phyloP scores from a whole-genome alignment of 2,329 filamentous ascomycete species.

The Phaeosphaeria sp. region DNA sequence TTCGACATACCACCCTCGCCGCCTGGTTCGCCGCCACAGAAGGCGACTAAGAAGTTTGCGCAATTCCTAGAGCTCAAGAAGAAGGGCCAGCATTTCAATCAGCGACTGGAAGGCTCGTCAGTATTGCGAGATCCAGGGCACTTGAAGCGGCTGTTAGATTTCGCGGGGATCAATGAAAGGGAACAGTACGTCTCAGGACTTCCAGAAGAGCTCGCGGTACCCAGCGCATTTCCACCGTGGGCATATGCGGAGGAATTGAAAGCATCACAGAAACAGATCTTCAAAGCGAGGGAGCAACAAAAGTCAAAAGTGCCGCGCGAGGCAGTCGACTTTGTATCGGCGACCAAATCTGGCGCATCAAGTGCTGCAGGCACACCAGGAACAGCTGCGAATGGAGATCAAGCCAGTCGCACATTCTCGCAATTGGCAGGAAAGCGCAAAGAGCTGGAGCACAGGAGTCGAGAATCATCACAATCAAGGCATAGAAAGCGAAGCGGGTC shows the following conservation, averaged over 20 bases:
- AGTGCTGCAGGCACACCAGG: constrained; percentile 33
- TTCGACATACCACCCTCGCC: constrained; percentile 78
- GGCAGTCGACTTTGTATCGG: constrained; percentile 44
- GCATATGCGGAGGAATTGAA: constrained; percentile 53
- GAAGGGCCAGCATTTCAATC: constrained; percentile 79
- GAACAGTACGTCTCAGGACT: constrained; percentile 72
- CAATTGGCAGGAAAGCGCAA: constrained; percentile 36
- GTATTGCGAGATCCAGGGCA: constrained; percentile 76
- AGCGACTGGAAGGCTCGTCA: constrained; percentile 70
- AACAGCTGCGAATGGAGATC: constrained; percentile 20
- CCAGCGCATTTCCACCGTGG: constrained; percentile 49
- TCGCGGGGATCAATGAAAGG: constrained; percentile 64
- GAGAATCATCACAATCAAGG: constrained; percentile 23
- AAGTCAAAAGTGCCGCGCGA: constrained; percentile 35
- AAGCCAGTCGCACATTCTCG: constrained; percentile 12
- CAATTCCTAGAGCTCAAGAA: constrained; percentile 80
- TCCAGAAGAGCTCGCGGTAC: constrained; percentile 47
- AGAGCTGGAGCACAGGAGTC: constrained; percentile 38
- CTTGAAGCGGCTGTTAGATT: constrained; percentile 74
- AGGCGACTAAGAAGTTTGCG: constrained; percentile 70
- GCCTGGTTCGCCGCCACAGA: constrained; percentile 58
- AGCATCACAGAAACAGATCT: constrained; percentile 49
- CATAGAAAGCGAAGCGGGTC: constrained; percentile 29
- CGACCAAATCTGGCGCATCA: constrained; percentile 29
- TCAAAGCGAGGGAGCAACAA: constrained; percentile 41